Evolutionary conservation across 441 rosid genomes (phyloP).

Genomic region (Populus hybrid): DNA sequence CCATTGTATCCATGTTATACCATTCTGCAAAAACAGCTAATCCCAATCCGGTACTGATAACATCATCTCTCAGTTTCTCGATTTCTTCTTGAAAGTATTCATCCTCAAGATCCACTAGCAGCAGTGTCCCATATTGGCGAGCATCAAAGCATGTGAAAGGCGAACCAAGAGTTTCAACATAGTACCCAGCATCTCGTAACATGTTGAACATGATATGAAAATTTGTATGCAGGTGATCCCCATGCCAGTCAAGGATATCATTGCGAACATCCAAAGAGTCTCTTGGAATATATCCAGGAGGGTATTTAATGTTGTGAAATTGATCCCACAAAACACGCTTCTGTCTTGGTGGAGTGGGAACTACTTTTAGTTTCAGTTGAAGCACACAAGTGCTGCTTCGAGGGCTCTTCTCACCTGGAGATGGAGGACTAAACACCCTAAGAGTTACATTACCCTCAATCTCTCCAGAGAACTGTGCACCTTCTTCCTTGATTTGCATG

Average conservation of each 20-base stretch:
- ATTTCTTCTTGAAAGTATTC: conserved; percentile 93
- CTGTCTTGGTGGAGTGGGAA: conserved; percentile 87
- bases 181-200: conserved; percentile 93
- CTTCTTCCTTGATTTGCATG: conserved; percentile 99
- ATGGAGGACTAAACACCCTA: conserved; percentile 68
- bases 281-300: conserved; percentile 98
- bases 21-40: conserved; percentile 92
- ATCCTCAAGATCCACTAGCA: conserved; percentile 97
- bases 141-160: conserved; percentile 98
- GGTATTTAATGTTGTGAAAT: conserved; percentile 93
- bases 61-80: conserved; percentile 81
- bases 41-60: conserved; percentile 76
- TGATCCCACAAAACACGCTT: conserved; percentile 97
- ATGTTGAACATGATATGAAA: conserved; percentile 94
- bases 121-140: conserved; percentile 86
- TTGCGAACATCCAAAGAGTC: conserved; percentile 97
- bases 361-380: conserved; percentile 78
- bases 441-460: conserved; percentile 87
- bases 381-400: conserved; percentile 72
- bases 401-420: conserved; percentile 58
- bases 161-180: conserved; percentile 92
- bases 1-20: conserved; percentile 98
- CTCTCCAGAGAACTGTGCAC: conserved; percentile 74
- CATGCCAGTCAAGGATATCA: conserved; percentile 99
- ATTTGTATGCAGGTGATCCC: conserved; percentile 98